Evolutionary conservation across 176 grass and related monocot species (phyloP).

Genomic region (Ananas comosus): DNA sequence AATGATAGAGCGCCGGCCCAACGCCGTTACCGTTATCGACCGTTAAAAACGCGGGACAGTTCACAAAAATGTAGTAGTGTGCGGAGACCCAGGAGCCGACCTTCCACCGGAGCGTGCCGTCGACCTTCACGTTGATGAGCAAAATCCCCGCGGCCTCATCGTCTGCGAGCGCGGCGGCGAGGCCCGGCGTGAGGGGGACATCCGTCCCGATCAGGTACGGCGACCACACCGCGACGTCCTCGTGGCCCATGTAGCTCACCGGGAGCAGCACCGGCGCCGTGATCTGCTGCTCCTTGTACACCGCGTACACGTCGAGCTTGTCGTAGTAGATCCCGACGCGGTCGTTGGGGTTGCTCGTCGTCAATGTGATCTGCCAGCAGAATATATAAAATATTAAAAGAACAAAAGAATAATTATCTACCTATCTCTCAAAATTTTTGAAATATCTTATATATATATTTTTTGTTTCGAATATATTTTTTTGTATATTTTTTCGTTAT

Average conservation of each 20-base stretch:
- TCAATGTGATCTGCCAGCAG: constrained; percentile 33
- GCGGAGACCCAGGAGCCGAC: constrained; percentile 64
- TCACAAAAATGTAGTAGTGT: constrained; percentile 42
- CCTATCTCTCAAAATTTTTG: too few relatives aligned
- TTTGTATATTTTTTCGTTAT: too few relatives aligned
- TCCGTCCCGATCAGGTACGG: constrained; percentile 40
- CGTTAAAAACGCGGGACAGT: constrained; percentile 55
- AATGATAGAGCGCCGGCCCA: constrained; percentile 33
- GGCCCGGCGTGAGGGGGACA: constrained; percentile 33
- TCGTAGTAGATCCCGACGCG: constrained; percentile 68
- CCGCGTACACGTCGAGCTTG: constrained; percentile 43
- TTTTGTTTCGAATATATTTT: too few relatives aligned
- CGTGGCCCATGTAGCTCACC: constrained; percentile 40
- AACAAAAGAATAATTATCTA: too few relatives aligned
- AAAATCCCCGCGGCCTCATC: constrained; percentile 60
- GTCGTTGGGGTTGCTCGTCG: constrained; percentile 35
- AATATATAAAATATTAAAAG: neutral
- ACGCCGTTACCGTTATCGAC: constrained; percentile 31
- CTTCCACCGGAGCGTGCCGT: constrained; percentile 56
- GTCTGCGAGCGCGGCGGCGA: constrained; percentile 25
- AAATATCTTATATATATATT: too few relatives aligned
- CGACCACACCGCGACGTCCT: constrained; percentile 48
- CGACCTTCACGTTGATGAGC: constrained; percentile 40
- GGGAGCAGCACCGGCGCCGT: constrained; percentile 52
- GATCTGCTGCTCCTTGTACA: constrained; percentile 50